Conservation (phyloP, 108 stramenopile genomes). For the Cyclotella choctawhatcheeana region DNA sequence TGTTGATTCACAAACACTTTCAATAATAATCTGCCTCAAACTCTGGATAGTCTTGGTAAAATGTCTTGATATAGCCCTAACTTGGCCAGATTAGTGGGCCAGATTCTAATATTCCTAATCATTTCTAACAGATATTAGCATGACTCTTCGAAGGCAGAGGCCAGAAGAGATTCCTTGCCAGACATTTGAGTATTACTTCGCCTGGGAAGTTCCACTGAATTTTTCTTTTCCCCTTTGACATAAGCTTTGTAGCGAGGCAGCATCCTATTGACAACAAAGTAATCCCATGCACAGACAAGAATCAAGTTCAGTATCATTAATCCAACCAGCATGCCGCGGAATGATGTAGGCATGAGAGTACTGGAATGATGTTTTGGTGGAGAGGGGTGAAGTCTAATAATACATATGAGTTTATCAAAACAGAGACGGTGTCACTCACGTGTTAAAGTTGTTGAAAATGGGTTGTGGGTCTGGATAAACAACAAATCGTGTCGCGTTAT, state of each 20-base stretch:
- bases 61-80: no score
- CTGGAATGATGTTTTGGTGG: not conserved
- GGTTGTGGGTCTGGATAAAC: constrained; percentile 30
- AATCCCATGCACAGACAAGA: constrained; percentile 52
- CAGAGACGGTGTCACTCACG: constrained; percentile 15
- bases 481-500: constrained; percentile 46
- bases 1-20: no score
- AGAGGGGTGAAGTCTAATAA: not conserved
- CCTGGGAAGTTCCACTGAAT: not conserved
- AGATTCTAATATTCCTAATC: no score
- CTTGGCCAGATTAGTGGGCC: no score
- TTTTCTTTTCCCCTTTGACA: not conserved
- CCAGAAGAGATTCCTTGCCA: not conserved
- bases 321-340: constrained; percentile 48
- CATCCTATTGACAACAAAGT: constrained; percentile 57
- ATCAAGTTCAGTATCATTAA: constrained; percentile 65
- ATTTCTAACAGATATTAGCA: no score
- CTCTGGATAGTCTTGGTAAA: no score
- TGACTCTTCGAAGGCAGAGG: not conserved
- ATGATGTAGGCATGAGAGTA: constrained; percentile 67
- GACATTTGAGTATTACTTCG: not conserved
- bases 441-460: constrained; percentile 63
- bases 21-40: no score
- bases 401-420: not conserved
- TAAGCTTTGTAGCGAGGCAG: constrained; percentile 4